Percentiles rank a stretch among this genome's conserved stretches.
These are phyloP conservation scores for Astragalus membranaceus DNA, from an alignment of 306 rosid species.

Conservation along the genomic window DNA sequence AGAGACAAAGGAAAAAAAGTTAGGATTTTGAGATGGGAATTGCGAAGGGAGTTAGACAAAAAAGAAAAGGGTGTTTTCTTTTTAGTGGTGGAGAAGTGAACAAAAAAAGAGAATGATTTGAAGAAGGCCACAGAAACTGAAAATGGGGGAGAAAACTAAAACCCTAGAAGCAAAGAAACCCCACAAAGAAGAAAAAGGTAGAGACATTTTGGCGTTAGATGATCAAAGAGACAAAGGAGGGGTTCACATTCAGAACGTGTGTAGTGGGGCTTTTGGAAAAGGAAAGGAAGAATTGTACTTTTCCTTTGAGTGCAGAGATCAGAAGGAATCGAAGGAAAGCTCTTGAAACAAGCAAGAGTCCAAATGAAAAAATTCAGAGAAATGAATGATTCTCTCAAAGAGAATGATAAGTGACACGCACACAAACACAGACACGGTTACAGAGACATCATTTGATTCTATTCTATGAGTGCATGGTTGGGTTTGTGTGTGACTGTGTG, in stretches of 20 bases:
- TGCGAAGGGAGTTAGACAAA: background rate
- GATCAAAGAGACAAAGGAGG: background rate
- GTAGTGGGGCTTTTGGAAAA: slow-evolving; percentile 31
- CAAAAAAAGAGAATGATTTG: slow-evolving; percentile 24
- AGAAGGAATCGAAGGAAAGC: slow-evolving; percentile 25
- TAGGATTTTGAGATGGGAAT: slow-evolving; percentile 18
- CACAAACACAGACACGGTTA: background rate
- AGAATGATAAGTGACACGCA: slow-evolving; percentile 26
- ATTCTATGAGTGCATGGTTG: slow-evolving; percentile 56
- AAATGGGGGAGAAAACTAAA: slow-evolving; percentile 14
- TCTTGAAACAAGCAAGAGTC: slow-evolving; percentile 30
- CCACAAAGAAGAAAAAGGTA: slow-evolving; percentile 13
- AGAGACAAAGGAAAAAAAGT: slow-evolving; percentile 16
- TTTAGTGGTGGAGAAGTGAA: slow-evolving; percentile 7
- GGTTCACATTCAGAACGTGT: slow-evolving; percentile 23
- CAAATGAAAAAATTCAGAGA: slow-evolving; percentile 29
- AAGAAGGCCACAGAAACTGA: slow-evolving; percentile 7
- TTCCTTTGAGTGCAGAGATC: slow-evolving; percentile 13
- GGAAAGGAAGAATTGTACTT: slow-evolving; percentile 32
- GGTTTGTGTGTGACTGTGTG: slow-evolving; percentile 22
- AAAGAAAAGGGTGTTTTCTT: slow-evolving; percentile 15
- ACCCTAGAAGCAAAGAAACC: slow-evolving; percentile 35
- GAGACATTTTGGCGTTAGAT: slow-evolving; percentile 26
- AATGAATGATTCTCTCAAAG: slow-evolving; percentile 21
- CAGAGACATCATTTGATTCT: slow-evolving; percentile 22